Percentiles rank a stretch among this genome's conserved stretches.
These are phyloP conservation scores for Westerdykella aurantiaca DNA, from an alignment of 2,329 filamentous ascomycete species.

Conservation along the genomic window DNA sequence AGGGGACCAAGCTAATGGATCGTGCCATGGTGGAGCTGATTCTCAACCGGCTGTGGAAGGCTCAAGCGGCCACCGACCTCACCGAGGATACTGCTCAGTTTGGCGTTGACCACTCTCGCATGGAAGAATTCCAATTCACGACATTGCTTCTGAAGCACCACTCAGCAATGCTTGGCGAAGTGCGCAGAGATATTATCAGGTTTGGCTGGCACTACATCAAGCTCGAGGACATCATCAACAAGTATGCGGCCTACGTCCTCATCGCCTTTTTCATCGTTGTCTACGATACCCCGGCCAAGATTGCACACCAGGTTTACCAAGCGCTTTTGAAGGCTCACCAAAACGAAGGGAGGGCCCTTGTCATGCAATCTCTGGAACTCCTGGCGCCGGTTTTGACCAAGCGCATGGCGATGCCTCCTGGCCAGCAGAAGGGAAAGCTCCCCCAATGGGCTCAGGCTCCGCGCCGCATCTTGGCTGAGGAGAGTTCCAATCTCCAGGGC, in stretches of 20 bases:
- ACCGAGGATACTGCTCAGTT: conserved; percentile 77
- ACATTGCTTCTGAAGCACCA: conserved; percentile 96
- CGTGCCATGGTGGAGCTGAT: conserved; percentile 82
- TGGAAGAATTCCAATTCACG: conserved; percentile 92
- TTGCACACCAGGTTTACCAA: conserved; percentile 90
- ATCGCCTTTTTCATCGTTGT: conserved; percentile 97
- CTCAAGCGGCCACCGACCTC: conserved; percentile 68
- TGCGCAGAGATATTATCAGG: conserved; percentile 96
- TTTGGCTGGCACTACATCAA: conserved; percentile 96
- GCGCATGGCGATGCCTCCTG: conserved; percentile 65
- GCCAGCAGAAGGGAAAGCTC: conserved; percentile 50
- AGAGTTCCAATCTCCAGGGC: conserved; percentile 90
- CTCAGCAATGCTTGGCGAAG: conserved; percentile 77
- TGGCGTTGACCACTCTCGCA: conserved; percentile 89
- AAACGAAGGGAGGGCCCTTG: conserved; percentile 84
- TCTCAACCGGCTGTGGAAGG: conserved; percentile 89
- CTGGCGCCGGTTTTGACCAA: conserved; percentile 92
- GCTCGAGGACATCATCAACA: conserved; percentile 98
- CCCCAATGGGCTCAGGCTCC: conserved; percentile 87
- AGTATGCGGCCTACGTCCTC: conserved; percentile 93
- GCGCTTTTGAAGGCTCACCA: conserved; percentile 88
- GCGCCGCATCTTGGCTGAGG: conserved; percentile 84
- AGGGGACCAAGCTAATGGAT: conserved; percentile 71
- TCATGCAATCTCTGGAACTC: conserved; percentile 90
- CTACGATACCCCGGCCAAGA: conserved; percentile 94